These are phyloP conservation scores for Phyllosticta citribraziliensis DNA, from an alignment of 2,329 filamentous ascomycete genomes.

Conservation along the genomic window DNA sequence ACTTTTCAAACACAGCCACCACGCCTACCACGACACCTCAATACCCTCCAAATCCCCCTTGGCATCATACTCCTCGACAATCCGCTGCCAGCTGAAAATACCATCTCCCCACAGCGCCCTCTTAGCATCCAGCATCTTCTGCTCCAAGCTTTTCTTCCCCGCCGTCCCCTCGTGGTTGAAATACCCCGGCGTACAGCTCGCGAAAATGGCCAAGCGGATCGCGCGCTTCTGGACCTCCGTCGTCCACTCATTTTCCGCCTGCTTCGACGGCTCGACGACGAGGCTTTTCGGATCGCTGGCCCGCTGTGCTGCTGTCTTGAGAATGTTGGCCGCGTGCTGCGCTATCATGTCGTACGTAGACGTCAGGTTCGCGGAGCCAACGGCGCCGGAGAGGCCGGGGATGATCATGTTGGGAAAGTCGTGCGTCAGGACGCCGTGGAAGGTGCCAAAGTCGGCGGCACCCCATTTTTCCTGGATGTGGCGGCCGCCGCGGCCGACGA, in stretches of 20 bases:
- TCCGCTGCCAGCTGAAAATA: background rate
- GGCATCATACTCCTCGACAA: background rate
- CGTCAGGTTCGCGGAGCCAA: slow-evolving; percentile 23
- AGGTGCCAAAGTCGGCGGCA: slow-evolving; percentile 25
- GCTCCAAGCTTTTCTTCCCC: background rate
- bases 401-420: slow-evolving; percentile 50
- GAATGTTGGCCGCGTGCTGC: background rate
- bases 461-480: slow-evolving; percentile 39
- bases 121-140: background rate
- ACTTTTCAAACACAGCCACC: background rate
- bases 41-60: background rate
- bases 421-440: slow-evolving; percentile 42
- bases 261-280: background rate
- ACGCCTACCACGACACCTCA: background rate
- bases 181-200: background rate
- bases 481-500: slow-evolving; percentile 36
- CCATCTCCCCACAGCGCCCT: background rate
- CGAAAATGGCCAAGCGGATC: background rate
- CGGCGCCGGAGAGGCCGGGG: slow-evolving; percentile 16
- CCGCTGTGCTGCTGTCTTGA: background rate
- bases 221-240: background rate
- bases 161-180: background rate
- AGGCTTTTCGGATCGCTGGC: background rate
- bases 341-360: background rate
- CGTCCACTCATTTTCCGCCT: background rate